Base-by-base conservation (phyloP, 768 basidiomycete species). In the Galerina marginata region DNA sequence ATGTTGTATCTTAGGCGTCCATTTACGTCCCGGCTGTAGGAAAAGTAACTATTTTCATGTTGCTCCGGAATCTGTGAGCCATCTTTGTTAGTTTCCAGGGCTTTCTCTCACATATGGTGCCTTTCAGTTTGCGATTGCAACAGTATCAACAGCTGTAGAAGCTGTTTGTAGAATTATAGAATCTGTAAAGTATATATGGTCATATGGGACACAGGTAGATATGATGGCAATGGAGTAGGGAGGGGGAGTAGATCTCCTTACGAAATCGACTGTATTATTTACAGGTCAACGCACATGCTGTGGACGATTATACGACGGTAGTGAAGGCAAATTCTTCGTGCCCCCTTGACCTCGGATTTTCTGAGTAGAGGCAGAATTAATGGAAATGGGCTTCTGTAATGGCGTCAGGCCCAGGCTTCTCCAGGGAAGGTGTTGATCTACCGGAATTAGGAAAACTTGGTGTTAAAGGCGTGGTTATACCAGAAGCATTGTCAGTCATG, bases 1-100 rank as follows among this genome's bases (percentile, higher is more conserved):
- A 46, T 25, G 46, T 29, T 26, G 11, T 11, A 36, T 37, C 52
- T 0, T 59, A 95, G 95, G 96, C 95, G 10, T 94, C 95, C 12
- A 80, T 99, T 59, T 98, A 98, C 74, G 83, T 99, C 63, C 95
- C 96, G 9, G 90, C 93, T 5, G 94, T 99, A n/a, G 97, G 97
- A 16, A 97, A 96, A 77, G 92, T 97, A 58, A 99, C 97, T 1
- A 97, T 98, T 65, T 79, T 96, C 70, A 96, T 99, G 93, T 83
- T 99, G n/a, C 83, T 97, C 69, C 86, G 96, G 48, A 99, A 99
- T 72, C 71, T 99, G 91, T 95, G 72, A 71, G 93, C 1, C 44
- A 51, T 48, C 46, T 26, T 51, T 26, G 46, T 29, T 45, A 42
- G 33, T 10, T 38, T 16, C 26, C 38, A 60, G 37, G 40, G 48